These are phyloP conservation scores for Phytophthora hibernalis DNA, from an alignment of 352 stramenopile species.

Conservation along the genomic window DNA sequence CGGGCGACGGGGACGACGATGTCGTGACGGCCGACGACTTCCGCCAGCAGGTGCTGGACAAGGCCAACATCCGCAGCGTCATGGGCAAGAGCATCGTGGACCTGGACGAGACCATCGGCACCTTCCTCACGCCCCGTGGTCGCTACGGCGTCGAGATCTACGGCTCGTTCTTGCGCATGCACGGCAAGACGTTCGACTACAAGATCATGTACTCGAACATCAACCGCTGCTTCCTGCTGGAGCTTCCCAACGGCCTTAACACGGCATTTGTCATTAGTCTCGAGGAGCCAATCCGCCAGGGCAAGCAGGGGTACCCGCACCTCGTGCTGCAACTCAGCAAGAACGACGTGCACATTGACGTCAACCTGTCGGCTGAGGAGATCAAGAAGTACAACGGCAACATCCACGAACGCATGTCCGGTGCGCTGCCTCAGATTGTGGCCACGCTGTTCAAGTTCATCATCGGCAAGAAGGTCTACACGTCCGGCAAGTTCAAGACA, in stretches of 20 bases:
- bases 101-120: slow-evolving; percentile 96
- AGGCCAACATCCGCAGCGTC: slow-evolving; percentile 90
- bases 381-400: slow-evolving; percentile 98
- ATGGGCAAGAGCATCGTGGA: slow-evolving; percentile 98
- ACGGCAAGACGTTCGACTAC: slow-evolving; percentile 99
- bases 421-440: slow-evolving; percentile 97
- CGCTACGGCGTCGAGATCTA: slow-evolving; percentile 99
- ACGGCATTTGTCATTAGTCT: slow-evolving; percentile 99
- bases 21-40: slow-evolving; percentile 74
- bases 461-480: slow-evolving; percentile 98
- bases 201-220: slow-evolving; percentile 99
- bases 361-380: slow-evolving; percentile 98
- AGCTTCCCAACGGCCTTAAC: slow-evolving; percentile 97
- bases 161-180: slow-evolving; percentile 96
- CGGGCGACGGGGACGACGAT: slow-evolving; percentile 55
- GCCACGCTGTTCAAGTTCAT: slow-evolving; percentile 98
- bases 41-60: slow-evolving; percentile 87
- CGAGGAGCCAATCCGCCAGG: slow-evolving; percentile 98
- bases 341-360: slow-evolving; percentile 86
- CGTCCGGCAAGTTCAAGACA: slow-evolving; percentile 91
- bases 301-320: slow-evolving; percentile 98
- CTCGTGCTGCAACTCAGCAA: slow-evolving; percentile 97
- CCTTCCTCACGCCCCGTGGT: slow-evolving; percentile 98
- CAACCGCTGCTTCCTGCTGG: slow-evolving; percentile 97
- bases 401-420: slow-evolving; percentile 96